Conservation (phyloP, 305 asterid species). For the Fraxinus baroniana region DNA sequence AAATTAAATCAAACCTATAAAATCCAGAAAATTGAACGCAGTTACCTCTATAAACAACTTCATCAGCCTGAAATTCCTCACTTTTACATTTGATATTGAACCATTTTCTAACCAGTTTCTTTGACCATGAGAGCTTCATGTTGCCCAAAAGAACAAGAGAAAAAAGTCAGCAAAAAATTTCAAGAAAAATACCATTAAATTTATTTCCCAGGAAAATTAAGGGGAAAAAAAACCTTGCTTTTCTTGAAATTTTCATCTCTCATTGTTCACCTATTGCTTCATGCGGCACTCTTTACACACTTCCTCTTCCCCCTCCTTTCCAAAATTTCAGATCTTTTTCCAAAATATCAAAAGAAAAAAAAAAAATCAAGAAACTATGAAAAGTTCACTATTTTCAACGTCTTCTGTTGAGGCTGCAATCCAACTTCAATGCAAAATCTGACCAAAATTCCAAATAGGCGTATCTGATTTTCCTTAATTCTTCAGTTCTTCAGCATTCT, state of each 20-base stretch:
- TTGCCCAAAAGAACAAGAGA: constrained; percentile 22
- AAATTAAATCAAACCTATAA: not conserved
- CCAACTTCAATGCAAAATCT: constrained; percentile 24
- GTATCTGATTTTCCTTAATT: constrained; percentile 6
- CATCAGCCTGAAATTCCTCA: constrained; percentile 65
- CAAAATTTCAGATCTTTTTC: constrained; percentile 30
- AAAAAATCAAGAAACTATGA: constrained; percentile 13
- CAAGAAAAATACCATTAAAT: not conserved
- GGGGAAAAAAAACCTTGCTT: constrained; percentile 60
- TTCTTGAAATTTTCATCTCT: constrained; percentile 75
- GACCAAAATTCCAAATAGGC: constrained; percentile 29
- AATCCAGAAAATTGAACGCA: constrained; percentile 19
- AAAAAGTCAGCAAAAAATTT: constrained; percentile 39
- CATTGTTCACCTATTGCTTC: constrained; percentile 76
- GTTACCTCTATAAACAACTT: constrained; percentile 69
- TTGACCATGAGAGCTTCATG: constrained; percentile 92
- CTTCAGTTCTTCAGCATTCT: constrained; percentile 24
- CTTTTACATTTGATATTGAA: constrained; percentile 79
- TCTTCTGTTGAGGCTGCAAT: constrained; percentile 16
- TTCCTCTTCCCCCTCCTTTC: constrained; percentile 37
- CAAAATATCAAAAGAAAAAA: constrained; percentile 16
- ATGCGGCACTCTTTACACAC: constrained; percentile 42
- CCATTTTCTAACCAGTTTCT: constrained; percentile 80
- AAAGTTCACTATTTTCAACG: constrained; percentile 16
- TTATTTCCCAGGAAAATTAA: constrained; percentile 5